Evolutionary conservation across 768 basidiomycete genomes (phyloP), one percentile per base, ranked within the genome.

Genomic region (Tephrocybe rancida): DNA sequence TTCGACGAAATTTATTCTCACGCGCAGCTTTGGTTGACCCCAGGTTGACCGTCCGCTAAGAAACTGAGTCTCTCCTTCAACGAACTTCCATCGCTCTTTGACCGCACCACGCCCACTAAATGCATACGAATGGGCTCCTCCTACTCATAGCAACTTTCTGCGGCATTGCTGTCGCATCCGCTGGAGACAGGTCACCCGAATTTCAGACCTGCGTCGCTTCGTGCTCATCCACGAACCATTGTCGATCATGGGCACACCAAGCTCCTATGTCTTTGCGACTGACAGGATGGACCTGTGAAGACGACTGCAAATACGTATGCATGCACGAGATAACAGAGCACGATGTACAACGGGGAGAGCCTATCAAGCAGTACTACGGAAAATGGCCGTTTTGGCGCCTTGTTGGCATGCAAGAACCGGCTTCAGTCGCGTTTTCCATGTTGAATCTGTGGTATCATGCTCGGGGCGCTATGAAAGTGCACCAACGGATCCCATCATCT

Each of bases 331-430:
- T 92, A 32, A 93, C 91, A 4, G 80, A 84, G 56, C 63, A 70
- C 7, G 82, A 84, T 29, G 58, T 81, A n/a, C 47, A 59, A 27
- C 60, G 54, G 5, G 81, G 82, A 0, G 60, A 63, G 35, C 59
- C 52, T 2, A 70, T 90, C 1, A 82, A 90, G 39, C 95, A 97
- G 61, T 95, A 90, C 68, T 83, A 93, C 62, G 97, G 96, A 14
- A 98, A 98, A 74, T 98, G 96, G 96, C 92, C 95, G 0, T 98
- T 99, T 68, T 89, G 86, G 83, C 81, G 95, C 26, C 73, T 90
- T 19, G 72, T 76, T n/a, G 92, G 95, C 26, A 88, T 93, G 69
- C 96, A 98, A 65, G 96, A 99, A 70, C 95, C 96, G 5, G 88
- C 95, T 7, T 91, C 92, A 2, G 95, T 97, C 53, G 70, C 83